Evolutionary conservation across 352 stramenopile genomes (phyloP).

Genomic region (Globisporangium heterothallicum): DNA sequence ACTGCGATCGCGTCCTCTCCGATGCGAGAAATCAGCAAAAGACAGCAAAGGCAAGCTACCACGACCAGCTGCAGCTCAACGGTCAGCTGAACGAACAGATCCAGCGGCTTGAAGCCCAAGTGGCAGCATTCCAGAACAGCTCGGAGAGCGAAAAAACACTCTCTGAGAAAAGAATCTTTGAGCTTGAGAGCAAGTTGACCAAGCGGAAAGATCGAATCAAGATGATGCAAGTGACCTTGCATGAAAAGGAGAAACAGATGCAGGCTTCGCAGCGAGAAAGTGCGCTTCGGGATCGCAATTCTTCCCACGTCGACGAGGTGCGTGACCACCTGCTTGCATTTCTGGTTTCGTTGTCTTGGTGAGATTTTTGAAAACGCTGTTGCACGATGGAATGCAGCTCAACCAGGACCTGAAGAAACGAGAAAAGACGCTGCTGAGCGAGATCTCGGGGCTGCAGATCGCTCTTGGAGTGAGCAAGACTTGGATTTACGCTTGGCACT

Average conservation of each 20-base stretch:
- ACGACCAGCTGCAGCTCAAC: constrained; percentile 37
- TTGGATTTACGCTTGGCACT: neutral
- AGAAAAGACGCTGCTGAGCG: constrained; percentile 45
- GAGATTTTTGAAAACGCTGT: constrained; percentile 1
- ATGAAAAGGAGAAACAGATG: constrained; percentile 44
- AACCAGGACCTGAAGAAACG: constrained; percentile 43
- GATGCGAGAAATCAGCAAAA: constrained; percentile 37
- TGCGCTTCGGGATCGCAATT: constrained; percentile 26
- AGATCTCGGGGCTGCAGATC: constrained; percentile 50
- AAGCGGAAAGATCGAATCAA: constrained; percentile 37
- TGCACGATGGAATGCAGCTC: constrained; percentile 15
- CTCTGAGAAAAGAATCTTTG: constrained; percentile 22
- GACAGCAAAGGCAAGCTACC: constrained; percentile 27
- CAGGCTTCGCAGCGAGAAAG: constrained; percentile 37
- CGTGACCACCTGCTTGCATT: too few relatives aligned
- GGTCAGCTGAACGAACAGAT: constrained; percentile 23
- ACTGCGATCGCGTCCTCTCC: constrained; percentile 54
- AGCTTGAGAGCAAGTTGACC: constrained; percentile 34
- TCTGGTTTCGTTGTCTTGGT: too few relatives aligned
- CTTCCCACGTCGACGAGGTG: constrained; percentile 45
- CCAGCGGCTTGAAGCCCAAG: constrained; percentile 32
- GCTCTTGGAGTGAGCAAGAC: constrained; percentile 29
- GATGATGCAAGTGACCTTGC: constrained; percentile 29
- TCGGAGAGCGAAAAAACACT: constrained; percentile 14
- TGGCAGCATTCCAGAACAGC: constrained; percentile 18